Base-by-base conservation (phyloP, 2,329 filamentous ascomycete genomes). In the Penicillium sp. region DNA sequence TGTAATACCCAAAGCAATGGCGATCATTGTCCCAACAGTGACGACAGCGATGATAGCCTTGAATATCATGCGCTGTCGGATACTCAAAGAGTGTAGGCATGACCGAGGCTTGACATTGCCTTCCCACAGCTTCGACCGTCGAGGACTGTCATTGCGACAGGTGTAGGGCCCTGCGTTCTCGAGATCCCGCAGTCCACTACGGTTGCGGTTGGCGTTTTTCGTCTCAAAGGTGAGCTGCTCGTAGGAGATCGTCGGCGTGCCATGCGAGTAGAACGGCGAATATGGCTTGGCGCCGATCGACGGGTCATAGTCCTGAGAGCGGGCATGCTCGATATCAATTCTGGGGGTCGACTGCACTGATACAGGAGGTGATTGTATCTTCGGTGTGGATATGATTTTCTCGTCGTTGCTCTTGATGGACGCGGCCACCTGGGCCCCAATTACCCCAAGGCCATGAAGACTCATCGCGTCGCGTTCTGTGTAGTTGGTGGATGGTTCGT, bases 201-300 rank as follows among this genome's bases (percentile, higher is more conserved):
- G 52, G 46, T 50, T 56, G 48, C 57, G 53, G 35, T 56, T 56
- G 24, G 55, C 52, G 22, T 57, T 50, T 54, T 68, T 67, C 7
- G 62, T 63, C 45, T 71, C 62, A 10, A 62, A 56, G 5, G 64
- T 69, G 33, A 73, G 58, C 21, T 65, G 63, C 41, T 70, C 68
- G 21, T 66, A 57, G 16, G 67, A 68, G 21, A 64, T 49, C 0
- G 69, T 70, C 0, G 68, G 65, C 14, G 68, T 70, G 26, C 73
- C 72, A 66, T 79, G 75, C 26, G 70, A 71, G 61, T 79, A 79
- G 64, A 79, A 79, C 1, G 77, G 75, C 1, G 76, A 78, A 55
- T 62, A 74, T 14, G 75, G 73, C 57, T 77, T 77, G 55, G 75
- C 75, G 39, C 71, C 73, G 49, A 68, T 58, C 13, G 63, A 70